These are phyloP conservation scores for Zoysia pacifica DNA, from an alignment of 176 grass and related monocot species.

Conservation along the genomic window DNA sequence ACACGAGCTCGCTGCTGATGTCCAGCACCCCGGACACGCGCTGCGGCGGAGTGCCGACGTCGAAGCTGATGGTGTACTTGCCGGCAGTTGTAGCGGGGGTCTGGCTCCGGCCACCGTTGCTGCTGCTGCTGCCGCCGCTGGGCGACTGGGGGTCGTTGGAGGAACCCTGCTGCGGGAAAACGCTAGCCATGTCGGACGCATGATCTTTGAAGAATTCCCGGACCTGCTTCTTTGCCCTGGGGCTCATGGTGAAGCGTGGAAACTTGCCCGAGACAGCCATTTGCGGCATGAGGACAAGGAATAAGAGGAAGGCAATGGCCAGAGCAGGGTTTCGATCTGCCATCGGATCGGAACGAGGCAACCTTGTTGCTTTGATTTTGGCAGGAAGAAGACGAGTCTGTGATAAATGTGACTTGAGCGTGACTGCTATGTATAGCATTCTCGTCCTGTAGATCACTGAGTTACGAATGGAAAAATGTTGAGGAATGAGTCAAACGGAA, in stretches of 20 bases:
- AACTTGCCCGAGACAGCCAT: not conserved
- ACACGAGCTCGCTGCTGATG: not conserved
- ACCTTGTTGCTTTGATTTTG: not conserved
- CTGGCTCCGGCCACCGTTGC: not conserved
- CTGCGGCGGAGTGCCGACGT: not conserved
- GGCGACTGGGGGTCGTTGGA: too few relatives aligned
- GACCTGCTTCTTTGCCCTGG: not conserved
- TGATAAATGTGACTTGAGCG: not conserved
- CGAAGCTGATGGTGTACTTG: constrained; percentile 1
- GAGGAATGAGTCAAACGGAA: too few relatives aligned
- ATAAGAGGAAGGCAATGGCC: not conserved
- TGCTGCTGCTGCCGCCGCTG: not conserved
- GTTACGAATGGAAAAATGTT: not conserved
- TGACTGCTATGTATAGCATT: not conserved
- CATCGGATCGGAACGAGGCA: not conserved
- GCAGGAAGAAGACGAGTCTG: not conserved
- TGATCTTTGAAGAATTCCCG: not conserved
- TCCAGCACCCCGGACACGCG: not conserved
- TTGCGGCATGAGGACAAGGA: not conserved
- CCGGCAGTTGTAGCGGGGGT: not conserved
- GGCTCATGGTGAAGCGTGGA: not conserved
- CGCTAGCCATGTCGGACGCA: not conserved
- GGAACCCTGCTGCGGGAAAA: not conserved
- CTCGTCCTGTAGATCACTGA: not conserved
- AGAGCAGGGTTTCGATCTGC: not conserved